These are phyloP conservation scores for Penicillium brevicompactum DNA, from an alignment of 2,329 filamentous ascomycete genomes.

Conservation along the genomic window DNA sequence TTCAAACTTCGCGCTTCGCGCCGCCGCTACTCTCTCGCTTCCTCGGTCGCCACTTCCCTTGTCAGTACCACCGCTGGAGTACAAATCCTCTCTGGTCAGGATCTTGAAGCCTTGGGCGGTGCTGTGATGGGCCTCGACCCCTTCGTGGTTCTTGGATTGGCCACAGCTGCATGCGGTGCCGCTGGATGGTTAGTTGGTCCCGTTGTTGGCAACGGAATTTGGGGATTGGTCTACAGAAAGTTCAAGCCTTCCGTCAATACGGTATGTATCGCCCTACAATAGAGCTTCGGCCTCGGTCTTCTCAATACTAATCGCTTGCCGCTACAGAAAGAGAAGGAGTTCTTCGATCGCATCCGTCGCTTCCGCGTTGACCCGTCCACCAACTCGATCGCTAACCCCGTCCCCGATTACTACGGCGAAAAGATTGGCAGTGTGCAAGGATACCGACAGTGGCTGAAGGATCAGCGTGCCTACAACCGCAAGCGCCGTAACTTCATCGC, in stretches of 20 bases:
- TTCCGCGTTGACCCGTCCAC: slow-evolving; percentile 88
- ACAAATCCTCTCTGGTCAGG: slow-evolving; percentile 65
- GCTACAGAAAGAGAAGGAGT: slow-evolving; percentile 82
- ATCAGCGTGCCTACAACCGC: slow-evolving; percentile 95
- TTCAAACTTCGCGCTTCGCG: slow-evolving; percentile 86
- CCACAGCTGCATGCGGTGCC: slow-evolving; percentile 74
- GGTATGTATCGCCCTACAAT: slow-evolving; percentile 47
- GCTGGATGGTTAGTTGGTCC: slow-evolving; percentile 88
- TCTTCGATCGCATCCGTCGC: slow-evolving; percentile 88
- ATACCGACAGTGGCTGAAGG: slow-evolving; percentile 95
- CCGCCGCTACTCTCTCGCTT: slow-evolving; percentile 78
- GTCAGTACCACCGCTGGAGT: slow-evolving; percentile 58
- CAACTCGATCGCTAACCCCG: slow-evolving; percentile 87
- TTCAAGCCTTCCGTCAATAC: slow-evolving; percentile 71
- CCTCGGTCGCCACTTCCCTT: slow-evolving; percentile 68
- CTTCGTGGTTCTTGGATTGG: slow-evolving; percentile 78
- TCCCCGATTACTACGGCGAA: slow-evolving; percentile 97
- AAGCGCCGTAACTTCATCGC: slow-evolving; percentile 61
- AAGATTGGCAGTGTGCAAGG: slow-evolving; percentile 92
- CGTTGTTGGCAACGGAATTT: slow-evolving; percentile 75
- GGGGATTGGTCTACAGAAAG: slow-evolving; percentile 73
- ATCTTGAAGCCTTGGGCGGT: slow-evolving; percentile 66
- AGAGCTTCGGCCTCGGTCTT: too few relatives aligned
- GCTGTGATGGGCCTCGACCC: slow-evolving; percentile 83
- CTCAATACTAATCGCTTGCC: background rate